Base-by-base conservation (phyloP, 345 rosid genomes). In the Durio zibethinus region DNA sequence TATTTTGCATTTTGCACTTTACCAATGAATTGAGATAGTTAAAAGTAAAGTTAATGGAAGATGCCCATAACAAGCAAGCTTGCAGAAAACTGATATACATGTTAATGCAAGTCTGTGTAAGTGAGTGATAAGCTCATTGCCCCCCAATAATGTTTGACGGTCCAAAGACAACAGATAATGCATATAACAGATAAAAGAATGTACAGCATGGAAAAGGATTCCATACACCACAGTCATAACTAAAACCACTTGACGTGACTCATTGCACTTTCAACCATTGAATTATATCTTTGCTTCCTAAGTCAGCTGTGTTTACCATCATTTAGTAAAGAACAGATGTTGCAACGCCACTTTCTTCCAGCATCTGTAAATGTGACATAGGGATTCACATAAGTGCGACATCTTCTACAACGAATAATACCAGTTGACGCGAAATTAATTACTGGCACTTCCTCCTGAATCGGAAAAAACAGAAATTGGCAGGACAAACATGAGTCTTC, bases 311-410 rank as follows among this genome's bases (percentile, higher is more conserved):
- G 75, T 40, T 86, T 89, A 97, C 99, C 99, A 43, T 97, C 99
- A 86, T 97, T 97, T 47, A 89, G 96, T 78, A 94, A 83, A 56
- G 93, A 73, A 82, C 98, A 97, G 72, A 97, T 89, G 87, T 97
- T 97, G 89, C 99, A 97, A 25, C 98, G 93, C 99, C 99, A 97
- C 87, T 97, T 97, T 81, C 98, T 89, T 86, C 99, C 99, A 76
- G 94, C 87, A 87, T 97, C 99, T 0, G 96, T 84, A 86, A 97
- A 97, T 5, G 89, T 86, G 78, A 97, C 92, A 82, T 84, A 89
- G 27, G 99, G 99, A 87, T 97, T 97, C 80, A 97, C 91, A 83
- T 94, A 97, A 74, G 99, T 94, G 54, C 99, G 97, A 78, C 98
- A 94, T 86, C 97, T 90, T 85, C 98, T 90, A 86, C 99, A 97